phyloP scores from a whole-genome alignment of 305 asterid genomes.

The Andrographis paniculata region DNA sequence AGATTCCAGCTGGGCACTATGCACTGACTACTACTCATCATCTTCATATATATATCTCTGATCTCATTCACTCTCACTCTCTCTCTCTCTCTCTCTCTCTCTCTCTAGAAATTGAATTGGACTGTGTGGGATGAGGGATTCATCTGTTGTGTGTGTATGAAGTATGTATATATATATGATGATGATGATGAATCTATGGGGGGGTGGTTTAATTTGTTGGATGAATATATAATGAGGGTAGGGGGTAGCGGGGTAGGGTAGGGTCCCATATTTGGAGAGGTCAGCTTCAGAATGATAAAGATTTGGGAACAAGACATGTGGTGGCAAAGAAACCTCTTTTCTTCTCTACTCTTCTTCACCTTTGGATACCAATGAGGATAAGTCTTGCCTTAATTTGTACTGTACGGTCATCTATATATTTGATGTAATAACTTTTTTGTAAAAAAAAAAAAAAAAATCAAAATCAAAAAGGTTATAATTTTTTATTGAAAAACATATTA shows the following conservation, averaged over 20 bases:
- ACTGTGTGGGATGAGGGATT: slow-evolving; percentile 10
- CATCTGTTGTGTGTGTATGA: slow-evolving; percentile 10
- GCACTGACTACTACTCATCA: no score
- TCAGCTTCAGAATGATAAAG: slow-evolving; percentile 29
- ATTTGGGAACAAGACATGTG: slow-evolving; percentile 37
- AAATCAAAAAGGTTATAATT: no score
- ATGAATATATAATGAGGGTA: background rate
- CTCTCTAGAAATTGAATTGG: slow-evolving; percentile 16
- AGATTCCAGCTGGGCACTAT: slow-evolving; percentile 40
- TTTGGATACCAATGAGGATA: background rate
- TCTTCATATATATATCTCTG: background rate
- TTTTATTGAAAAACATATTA: no score
- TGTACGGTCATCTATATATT: no score
- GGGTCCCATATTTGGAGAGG: slow-evolving; percentile 32
- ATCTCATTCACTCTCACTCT: background rate
- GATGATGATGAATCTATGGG: slow-evolving; percentile 9
- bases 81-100: slow-evolving; percentile 16
- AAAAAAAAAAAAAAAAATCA: no score
- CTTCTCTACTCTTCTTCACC: background rate
- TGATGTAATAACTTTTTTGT: no score
- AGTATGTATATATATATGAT: slow-evolving; percentile 5
- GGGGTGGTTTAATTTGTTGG: slow-evolving; percentile 3
- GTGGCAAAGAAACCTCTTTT: slow-evolving; percentile 24
- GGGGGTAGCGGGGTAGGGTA: background rate
- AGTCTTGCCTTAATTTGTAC: background rate